A percentile compares a stretch with the other conserved stretches of the same genome.
Conservation (phyloP, 768 basidiomycete genomes). For the Amanita fuliginea region DNA sequence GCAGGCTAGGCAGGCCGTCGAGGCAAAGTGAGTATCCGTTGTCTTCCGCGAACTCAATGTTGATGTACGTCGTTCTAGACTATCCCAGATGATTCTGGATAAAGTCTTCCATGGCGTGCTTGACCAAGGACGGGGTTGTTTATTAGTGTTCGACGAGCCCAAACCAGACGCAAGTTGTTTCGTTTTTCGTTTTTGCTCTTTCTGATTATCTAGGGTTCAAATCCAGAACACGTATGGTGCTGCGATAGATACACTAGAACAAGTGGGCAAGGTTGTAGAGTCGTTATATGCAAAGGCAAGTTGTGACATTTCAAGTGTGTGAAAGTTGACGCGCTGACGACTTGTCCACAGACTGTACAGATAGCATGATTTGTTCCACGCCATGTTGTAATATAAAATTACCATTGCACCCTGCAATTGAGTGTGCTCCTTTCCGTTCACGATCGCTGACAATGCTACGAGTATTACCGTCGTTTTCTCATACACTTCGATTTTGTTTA, state of each 20-base stretch:
- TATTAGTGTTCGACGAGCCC: conserved; percentile 83
- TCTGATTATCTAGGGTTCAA: not conserved
- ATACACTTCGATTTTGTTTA: not conserved
- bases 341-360: conserved; percentile 14
- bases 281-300: conserved; percentile 76
- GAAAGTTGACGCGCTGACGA: not conserved
- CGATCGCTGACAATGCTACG: not conserved
- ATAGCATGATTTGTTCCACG: conserved; percentile 13
- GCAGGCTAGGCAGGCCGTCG: conserved; percentile 81
- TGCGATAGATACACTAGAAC: conserved; percentile 80
- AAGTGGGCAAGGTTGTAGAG: conserved; percentile 91
- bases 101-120: conserved; percentile 90
- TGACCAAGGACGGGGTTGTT: conserved; percentile 90
- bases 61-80: conserved; percentile 27
- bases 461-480: not conserved
- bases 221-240: conserved; percentile 79
- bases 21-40: conserved; percentile 65
- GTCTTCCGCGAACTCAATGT: not conserved
- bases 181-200: conserved; percentile 1
- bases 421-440: not conserved
- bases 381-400: not conserved
- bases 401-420: not conserved
- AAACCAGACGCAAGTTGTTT: conserved; percentile 64
- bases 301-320: not conserved
- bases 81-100: conserved; percentile 98